Evolutionary conservation across 208 protist genomes (phyloP).

Genomic region (Wallacemonas sp.): DNA sequence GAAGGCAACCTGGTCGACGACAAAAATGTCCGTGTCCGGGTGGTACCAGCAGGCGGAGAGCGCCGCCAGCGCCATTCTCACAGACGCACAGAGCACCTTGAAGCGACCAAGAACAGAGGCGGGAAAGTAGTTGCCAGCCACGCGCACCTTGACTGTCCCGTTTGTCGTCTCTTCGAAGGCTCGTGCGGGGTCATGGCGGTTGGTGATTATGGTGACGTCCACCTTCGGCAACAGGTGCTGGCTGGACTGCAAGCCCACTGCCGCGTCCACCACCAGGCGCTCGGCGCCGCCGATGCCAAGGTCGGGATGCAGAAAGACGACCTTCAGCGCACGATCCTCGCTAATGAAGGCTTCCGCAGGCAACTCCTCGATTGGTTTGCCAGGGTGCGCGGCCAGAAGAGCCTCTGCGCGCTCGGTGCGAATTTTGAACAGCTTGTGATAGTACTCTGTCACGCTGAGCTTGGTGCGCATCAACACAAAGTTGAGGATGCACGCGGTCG

Average conservation of each 20-base stretch:
- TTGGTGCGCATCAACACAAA: slow-evolving; percentile 33
- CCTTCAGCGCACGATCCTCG: slow-evolving; percentile 24
- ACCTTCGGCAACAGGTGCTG: slow-evolving; percentile 58
- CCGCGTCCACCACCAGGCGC: slow-evolving; percentile 96
- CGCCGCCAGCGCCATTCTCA: slow-evolving; percentile 86
- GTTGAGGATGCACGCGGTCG: slow-evolving; percentile 24
- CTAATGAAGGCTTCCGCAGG: not conserved
- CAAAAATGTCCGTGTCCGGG: slow-evolving; percentile 67
- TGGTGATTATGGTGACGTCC: slow-evolving; percentile 89
- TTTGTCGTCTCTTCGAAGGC: slow-evolving; percentile 95
- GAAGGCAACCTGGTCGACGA: slow-evolving; percentile 94
- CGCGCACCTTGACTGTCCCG: slow-evolving; percentile 85
- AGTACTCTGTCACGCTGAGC: not conserved
- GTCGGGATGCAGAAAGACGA: slow-evolving; percentile 96
- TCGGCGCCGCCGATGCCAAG: slow-evolving; percentile 98
- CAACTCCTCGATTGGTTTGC: not conserved
- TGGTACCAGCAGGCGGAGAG: slow-evolving; percentile 36
- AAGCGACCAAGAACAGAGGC: slow-evolving; percentile 72
- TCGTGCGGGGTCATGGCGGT: slow-evolving; percentile 87
- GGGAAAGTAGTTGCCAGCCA: slow-evolving; percentile 88
- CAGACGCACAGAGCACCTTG: slow-evolving; percentile 81
- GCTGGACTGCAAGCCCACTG: slow-evolving; percentile 75
- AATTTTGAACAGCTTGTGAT: slow-evolving; percentile 1
- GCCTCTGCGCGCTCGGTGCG: not conserved
- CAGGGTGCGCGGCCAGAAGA: not conserved